Percentiles rank a stretch among this genome's conserved stretches.
phyloP scores from a whole-genome alignment of 2,329 filamentous ascomycete species.

The Alternaria postmessia region DNA sequence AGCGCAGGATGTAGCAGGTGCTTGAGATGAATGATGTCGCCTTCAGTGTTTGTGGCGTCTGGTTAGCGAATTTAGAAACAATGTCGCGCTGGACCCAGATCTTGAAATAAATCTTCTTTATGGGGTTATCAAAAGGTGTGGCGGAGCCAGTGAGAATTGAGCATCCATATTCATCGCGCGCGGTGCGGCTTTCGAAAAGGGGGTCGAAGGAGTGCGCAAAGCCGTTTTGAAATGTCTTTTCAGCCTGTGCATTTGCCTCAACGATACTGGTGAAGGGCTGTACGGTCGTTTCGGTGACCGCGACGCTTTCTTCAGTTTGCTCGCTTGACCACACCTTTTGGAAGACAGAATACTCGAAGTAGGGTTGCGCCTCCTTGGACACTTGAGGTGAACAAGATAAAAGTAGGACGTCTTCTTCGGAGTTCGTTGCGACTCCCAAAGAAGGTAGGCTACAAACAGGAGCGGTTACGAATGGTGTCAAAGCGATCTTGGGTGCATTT shows the following conservation, averaged over 20 bases:
- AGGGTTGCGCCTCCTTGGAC: constrained; percentile 22
- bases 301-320: constrained; percentile 3
- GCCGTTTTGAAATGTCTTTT: constrained; percentile 14
- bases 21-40: constrained; percentile 25
- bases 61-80: constrained; percentile 21
- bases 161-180: constrained; percentile 23
- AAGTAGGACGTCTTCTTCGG: background rate
- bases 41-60: background rate
- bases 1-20: constrained; percentile 32
- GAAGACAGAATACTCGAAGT: constrained; percentile 36
- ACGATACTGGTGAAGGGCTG: constrained; percentile 21
- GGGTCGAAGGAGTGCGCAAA: constrained; percentile 9
- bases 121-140: constrained; percentile 18
- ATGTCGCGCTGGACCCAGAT: constrained; percentile 30
- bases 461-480: background rate
- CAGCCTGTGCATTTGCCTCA: constrained; percentile 27
- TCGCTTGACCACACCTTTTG: constrained; percentile 24
- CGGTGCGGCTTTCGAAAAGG: constrained; percentile 13
- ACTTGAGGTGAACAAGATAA: background rate
- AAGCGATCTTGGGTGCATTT: background rate
- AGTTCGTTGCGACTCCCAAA: background rate
- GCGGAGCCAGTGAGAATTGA: constrained; percentile 12
- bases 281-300: constrained; percentile 10
- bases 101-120: constrained; percentile 17
- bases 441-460: background rate